A percentile compares a stretch with the other conserved stretches of the same genome.
phyloP scores from a whole-genome alignment of 441 rosid species.

The Francoa sonchifolia region DNA sequence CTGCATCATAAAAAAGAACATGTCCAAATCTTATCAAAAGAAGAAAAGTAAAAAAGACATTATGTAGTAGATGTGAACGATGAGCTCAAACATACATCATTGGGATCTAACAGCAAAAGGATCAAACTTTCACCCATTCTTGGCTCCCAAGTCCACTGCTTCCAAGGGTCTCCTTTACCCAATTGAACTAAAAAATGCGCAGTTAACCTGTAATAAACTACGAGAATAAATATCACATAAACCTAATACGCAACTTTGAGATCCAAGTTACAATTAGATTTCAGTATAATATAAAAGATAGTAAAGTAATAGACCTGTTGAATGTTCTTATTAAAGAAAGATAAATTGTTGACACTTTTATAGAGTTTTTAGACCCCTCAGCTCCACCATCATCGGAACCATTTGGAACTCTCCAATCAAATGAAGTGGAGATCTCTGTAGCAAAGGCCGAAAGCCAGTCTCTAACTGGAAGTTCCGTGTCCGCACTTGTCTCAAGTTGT shows the following conservation, averaged over 20 bases:
- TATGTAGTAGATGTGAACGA: background rate
- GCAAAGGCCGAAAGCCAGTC: conserved; percentile 68
- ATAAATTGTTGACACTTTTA: conserved; percentile 61
- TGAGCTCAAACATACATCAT: conserved; percentile 47
- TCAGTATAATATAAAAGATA: background rate
- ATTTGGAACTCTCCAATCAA: conserved; percentile 90
- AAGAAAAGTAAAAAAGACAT: conserved; percentile 4
- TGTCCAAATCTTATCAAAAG: conserved; percentile 5
- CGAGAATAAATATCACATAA: conserved; percentile 8
- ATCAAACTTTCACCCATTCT: conserved; percentile 79
- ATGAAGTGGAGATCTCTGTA: conserved; percentile 56
- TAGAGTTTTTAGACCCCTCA: conserved; percentile 72
- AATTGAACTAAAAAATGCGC: conserved; percentile 59
- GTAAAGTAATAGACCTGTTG: conserved; percentile 45
- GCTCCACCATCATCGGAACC: conserved; percentile 93
- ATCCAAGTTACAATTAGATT: no score
- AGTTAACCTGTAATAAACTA: conserved; percentile 52
- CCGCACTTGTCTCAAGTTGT: conserved; percentile 65
- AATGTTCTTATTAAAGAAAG: conserved; percentile 60
- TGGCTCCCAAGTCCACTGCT: conserved; percentile 96
- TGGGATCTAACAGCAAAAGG: conserved; percentile 83
- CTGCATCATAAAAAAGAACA: conserved; percentile 35
- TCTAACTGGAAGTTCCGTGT: conserved; percentile 48
- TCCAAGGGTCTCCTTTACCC: conserved; percentile 54
- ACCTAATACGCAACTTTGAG: no score